Evolutionary conservation across 306 rosid species (phyloP).

Genomic region (Glycine tomentella): DNA sequence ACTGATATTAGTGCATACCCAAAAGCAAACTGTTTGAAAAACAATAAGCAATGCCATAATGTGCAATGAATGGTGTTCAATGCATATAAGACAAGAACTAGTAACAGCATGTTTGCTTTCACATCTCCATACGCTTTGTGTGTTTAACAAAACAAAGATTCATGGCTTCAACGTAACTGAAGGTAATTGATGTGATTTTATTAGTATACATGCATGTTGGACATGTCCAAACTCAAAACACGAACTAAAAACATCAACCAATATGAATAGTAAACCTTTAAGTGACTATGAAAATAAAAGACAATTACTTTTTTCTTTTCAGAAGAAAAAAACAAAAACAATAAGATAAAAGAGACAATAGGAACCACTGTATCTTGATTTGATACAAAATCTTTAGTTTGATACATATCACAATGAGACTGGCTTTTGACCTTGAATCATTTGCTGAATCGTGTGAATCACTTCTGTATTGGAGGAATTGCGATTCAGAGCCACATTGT

Average conservation of each 20-base stretch:
- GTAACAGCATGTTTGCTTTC: not conserved
- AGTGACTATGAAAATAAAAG: not conserved
- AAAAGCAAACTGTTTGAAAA: not conserved
- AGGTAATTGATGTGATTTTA: not conserved
- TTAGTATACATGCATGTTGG: not conserved
- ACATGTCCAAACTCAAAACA: not conserved
- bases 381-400: not conserved
- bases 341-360: not conserved
- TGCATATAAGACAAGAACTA: not conserved
- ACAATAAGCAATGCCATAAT: conserved; percentile 18
- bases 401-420: conserved; percentile 15
- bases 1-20: conserved; percentile 7
- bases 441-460: not conserved
- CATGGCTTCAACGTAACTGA: not conserved
- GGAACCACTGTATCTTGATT: not conserved
- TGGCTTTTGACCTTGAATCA: not conserved
- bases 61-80: not conserved
- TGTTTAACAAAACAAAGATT: not conserved
- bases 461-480: not conserved
- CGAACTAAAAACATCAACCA: not conserved
- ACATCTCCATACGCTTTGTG: not conserved
- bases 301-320: not conserved
- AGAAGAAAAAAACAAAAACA: not conserved
- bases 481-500: not conserved
- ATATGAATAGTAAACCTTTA: conserved; percentile 10